phyloP scores from a whole-genome alignment of 2,329 filamentous ascomycete genomes.

The Penicillium sp. region DNA sequence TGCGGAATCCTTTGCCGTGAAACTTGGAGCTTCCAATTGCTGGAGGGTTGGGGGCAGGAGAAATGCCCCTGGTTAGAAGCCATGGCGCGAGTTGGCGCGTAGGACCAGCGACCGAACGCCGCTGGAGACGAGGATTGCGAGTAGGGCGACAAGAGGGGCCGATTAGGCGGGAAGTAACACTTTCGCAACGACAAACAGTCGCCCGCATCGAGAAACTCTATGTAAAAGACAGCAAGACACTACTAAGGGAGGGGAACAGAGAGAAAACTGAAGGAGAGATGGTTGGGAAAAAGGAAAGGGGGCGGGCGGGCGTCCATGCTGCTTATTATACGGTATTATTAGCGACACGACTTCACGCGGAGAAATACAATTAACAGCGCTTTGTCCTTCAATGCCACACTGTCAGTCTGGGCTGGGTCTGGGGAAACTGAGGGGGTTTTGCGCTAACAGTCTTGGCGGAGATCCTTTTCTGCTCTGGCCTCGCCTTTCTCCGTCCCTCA shows the following conservation, averaged over 20 bases:
- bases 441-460: slow-evolving; percentile 4
- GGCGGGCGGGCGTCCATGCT: not conserved
- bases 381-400: not conserved
- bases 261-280: slow-evolving; percentile 3
- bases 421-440: slow-evolving; percentile 12
- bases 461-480: slow-evolving; percentile 4
- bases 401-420: not conserved
- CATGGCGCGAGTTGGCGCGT: slow-evolving; percentile 6
- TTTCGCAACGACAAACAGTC: slow-evolving; percentile 31
- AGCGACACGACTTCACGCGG: not conserved
- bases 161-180: slow-evolving; percentile 34
- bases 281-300: not conserved
- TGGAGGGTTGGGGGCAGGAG: not conserved
- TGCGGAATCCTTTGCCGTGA: not conserved
- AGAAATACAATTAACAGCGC: not conserved
- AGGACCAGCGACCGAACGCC: slow-evolving; percentile 14
- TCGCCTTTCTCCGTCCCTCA: not conserved
- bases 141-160: slow-evolving; percentile 30
- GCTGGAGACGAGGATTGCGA: slow-evolving; percentile 18
- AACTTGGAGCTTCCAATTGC: not conserved
- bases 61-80: not conserved
- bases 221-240: not conserved
- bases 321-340: slow-evolving; percentile 3
- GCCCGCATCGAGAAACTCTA: slow-evolving; percentile 27
- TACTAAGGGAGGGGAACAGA: not conserved